phyloP scores from a whole-genome alignment of 352 stramenopile genomes.

The Pythium folliculosum region DNA sequence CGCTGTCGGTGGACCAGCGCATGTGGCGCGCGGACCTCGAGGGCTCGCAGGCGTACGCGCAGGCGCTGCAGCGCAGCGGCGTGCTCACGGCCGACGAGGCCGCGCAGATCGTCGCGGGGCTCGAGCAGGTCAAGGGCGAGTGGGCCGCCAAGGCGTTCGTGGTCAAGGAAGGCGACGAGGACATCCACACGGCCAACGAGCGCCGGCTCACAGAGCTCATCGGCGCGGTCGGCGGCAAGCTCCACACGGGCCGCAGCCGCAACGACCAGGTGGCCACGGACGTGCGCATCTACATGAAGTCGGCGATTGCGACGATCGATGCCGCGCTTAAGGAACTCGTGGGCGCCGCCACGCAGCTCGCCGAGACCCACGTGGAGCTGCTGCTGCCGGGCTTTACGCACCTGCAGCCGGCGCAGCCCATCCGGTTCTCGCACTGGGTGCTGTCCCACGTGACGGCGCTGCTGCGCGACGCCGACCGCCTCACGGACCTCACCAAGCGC shows the following conservation, averaged over 20 bases:
- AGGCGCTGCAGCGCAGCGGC: slow-evolving; percentile 83
- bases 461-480: slow-evolving; percentile 92
- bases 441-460: slow-evolving; percentile 95
- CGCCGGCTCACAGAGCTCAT: slow-evolving; percentile 97
- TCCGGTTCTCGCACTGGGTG: slow-evolving; percentile 98
- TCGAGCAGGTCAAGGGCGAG: slow-evolving; percentile 88
- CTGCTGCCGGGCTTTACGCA: slow-evolving; percentile 99
- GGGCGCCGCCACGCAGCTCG: slow-evolving; percentile 82
- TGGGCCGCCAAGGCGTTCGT: slow-evolving; percentile 85
- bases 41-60: slow-evolving; percentile 96
- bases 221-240: slow-evolving; percentile 94
- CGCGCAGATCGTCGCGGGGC: slow-evolving; percentile 79
- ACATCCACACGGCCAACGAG: slow-evolving; percentile 99
- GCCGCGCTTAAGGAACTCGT: slow-evolving; percentile 93
- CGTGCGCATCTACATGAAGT: slow-evolving; percentile 94
- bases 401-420: slow-evolving; percentile 97
- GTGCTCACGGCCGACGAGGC: slow-evolving; percentile 93
- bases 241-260: slow-evolving; percentile 95
- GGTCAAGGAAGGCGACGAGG: slow-evolving; percentile 95
- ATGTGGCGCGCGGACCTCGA: slow-evolving; percentile 97
- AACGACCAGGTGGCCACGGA: slow-evolving; percentile 99
- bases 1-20: slow-evolving; percentile 95
- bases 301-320: slow-evolving; percentile 59
- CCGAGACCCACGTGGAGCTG: slow-evolving; percentile 92
- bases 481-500: slow-evolving; percentile 93